Percentiles rank a stretch among this genome's conserved stretches.
Evolutionary conservation across 2,329 filamentous ascomycete species (phyloP).

Genomic region (Sclerotinia nivalis): DNA sequence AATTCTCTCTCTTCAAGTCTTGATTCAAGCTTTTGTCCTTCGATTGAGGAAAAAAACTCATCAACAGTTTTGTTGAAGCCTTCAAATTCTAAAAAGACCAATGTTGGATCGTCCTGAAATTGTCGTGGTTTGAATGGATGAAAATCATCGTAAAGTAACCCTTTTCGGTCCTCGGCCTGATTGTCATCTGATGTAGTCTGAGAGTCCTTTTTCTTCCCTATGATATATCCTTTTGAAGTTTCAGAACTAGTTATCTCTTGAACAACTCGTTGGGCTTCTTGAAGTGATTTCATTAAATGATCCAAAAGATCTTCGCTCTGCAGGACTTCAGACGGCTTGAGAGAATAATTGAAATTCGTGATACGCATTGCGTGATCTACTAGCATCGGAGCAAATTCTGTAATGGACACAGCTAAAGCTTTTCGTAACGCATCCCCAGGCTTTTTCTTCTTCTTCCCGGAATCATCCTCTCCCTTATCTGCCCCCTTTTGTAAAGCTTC

Average conservation of each 20-base stretch:
- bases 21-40: slow-evolving; percentile 89
- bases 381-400: slow-evolving; percentile 83
- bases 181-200: slow-evolving; percentile 36
- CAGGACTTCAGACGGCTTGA: slow-evolving; percentile 69
- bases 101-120: slow-evolving; percentile 65
- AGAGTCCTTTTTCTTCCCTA: slow-evolving; percentile 63
- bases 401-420: slow-evolving; percentile 79
- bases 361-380: slow-evolving; percentile 80
- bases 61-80: slow-evolving; percentile 93
- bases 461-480: slow-evolving; percentile 55
- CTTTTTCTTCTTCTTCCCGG: slow-evolving; percentile 70
- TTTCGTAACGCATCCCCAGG: slow-evolving; percentile 74
- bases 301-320: slow-evolving; percentile 64
- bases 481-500: slow-evolving; percentile 67
- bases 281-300: slow-evolving; percentile 65
- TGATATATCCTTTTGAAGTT: slow-evolving; percentile 78
- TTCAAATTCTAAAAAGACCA: slow-evolving; percentile 73
- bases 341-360: slow-evolving; percentile 66
- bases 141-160: slow-evolving; percentile 85
- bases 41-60: slow-evolving; percentile 95
- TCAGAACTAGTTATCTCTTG: slow-evolving; percentile 66
- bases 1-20: slow-evolving; percentile 79
- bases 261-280: slow-evolving; percentile 69
- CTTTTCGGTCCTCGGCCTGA: slow-evolving; percentile 43
- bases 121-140: slow-evolving; percentile 88